Evolutionary conservation across 306 rosid genomes (phyloP).

Genomic region (Lathyrus oleraceus): DNA sequence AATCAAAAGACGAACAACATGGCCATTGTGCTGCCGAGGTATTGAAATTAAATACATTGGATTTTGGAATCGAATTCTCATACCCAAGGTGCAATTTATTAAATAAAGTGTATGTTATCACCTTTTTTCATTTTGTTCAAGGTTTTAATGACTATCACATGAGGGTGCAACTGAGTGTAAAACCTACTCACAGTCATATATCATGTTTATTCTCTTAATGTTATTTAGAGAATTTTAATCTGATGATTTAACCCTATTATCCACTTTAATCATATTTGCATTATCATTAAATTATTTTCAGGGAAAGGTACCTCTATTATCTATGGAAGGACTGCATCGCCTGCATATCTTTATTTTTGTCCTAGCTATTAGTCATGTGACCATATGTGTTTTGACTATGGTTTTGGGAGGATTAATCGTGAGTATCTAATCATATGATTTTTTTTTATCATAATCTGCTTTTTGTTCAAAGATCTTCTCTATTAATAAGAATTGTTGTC

Average conservation of each 20-base stretch:
- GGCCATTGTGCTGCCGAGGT: conserved; percentile 65
- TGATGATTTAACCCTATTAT: neutral
- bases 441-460: conserved; percentile 1
- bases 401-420: conserved; percentile 74
- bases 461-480: neutral
- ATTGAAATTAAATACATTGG: neutral
- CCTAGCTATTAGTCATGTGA: conserved; percentile 78
- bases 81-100: too few species aligned
- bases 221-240: neutral
- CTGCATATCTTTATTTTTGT: conserved; percentile 85
- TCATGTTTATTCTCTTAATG: neutral
- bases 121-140: neutral
- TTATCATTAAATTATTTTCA: conserved; percentile 35
- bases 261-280: neutral
- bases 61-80: neutral
- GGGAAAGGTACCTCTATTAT: conserved; percentile 73
- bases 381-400: conserved; percentile 75
- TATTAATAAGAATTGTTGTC: neutral
- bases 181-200: neutral
- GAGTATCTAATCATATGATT: conserved; percentile 31
- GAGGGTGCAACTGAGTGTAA: neutral
- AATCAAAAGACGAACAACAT: neutral
- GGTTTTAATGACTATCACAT: neutral
- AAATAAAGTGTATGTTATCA: neutral
- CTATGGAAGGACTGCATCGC: conserved; percentile 76